Base-by-base conservation (phyloP, 2,329 filamentous ascomycete genomes). In the Podosphaera fusca region DNA sequence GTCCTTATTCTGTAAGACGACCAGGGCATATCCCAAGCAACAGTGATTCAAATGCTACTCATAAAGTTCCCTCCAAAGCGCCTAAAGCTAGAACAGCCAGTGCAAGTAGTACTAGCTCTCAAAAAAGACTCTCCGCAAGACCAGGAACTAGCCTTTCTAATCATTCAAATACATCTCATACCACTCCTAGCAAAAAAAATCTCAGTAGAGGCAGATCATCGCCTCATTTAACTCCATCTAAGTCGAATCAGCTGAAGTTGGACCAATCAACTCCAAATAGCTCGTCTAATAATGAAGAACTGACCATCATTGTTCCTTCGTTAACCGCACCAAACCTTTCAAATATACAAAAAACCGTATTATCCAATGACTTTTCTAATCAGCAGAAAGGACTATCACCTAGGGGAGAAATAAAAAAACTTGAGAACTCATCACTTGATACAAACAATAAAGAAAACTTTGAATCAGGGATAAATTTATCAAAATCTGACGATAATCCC, bases 1-100 rank as follows among this genome's bases (percentile, higher is more conserved):
- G 80, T 0, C 80, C 80, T 0, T 83, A 83, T 65, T 82, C 80
- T 29, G 74, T 80, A 8, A 72, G 80, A 61, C 72, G 65, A 55
- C 63, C 64, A 38, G 65, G 60, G 10, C 62, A 67, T 60, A 63
- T 58, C 38, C 59, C 64, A 30, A 65, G 56, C 42, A 64, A 61
- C 33, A 66, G 63, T 58, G 65, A 66, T 55, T 60, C 61, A 34
- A 61, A 57, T 45, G 61, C 62, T n/a, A 68, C 64, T 50, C 66
- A 66, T 45, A 63, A 63, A 50, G 70, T 65, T 46, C 61, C 40
- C 30, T 8, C 68, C 31, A 75, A 70, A 61, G 52, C 60, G 36
- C 64, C 71, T 21, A 80, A 74, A 66, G 65, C 69, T 2, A 68
- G 69, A 52, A 75, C 74, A 4, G 72, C 78, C 1, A 78, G 74